Percentiles rank a stretch among this genome's conserved stretches.
These are phyloP conservation scores for Citrus inodora DNA, from an alignment of 345 rosid genomes.

Conservation along the genomic window DNA sequence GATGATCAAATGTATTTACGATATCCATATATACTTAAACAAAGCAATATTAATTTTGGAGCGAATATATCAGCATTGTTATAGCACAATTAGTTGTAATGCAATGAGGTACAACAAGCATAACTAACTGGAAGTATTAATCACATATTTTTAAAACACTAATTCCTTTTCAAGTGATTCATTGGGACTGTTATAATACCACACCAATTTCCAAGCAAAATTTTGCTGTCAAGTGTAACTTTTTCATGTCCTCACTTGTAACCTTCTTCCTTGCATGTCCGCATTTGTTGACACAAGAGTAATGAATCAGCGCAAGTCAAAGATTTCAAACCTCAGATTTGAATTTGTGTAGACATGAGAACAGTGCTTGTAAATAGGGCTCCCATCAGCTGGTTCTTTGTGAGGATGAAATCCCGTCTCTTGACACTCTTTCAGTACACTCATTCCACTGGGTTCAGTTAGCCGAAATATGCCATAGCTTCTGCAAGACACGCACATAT, in stretches of 20 bases:
- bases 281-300: background rate
- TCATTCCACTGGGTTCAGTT: slow-evolving; percentile 78
- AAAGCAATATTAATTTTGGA: background rate
- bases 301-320: slow-evolving; percentile 63
- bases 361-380: slow-evolving; percentile 66
- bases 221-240: background rate
- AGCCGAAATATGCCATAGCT: slow-evolving; percentile 68
- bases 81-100: background rate
- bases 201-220: background rate
- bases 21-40: background rate
- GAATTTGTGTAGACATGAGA: slow-evolving; percentile 76
- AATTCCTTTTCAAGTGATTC: background rate
- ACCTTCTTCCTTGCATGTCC: background rate
- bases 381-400: slow-evolving; percentile 67
- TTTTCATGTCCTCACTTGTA: background rate
- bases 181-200: no score
- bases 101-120: background rate
- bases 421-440: slow-evolving; percentile 53
- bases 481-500: slow-evolving; percentile 31
- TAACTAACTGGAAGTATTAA: background rate
- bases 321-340: slow-evolving; percentile 84
- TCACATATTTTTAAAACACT: background rate
- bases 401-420: slow-evolving; percentile 78
- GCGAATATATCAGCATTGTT: background rate
- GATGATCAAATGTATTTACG: background rate